Evolutionary conservation across 176 grass and related monocot genomes (phyloP), one percentile per base, ranked within the genome.

Genomic region (Paspalum notatum): DNA sequence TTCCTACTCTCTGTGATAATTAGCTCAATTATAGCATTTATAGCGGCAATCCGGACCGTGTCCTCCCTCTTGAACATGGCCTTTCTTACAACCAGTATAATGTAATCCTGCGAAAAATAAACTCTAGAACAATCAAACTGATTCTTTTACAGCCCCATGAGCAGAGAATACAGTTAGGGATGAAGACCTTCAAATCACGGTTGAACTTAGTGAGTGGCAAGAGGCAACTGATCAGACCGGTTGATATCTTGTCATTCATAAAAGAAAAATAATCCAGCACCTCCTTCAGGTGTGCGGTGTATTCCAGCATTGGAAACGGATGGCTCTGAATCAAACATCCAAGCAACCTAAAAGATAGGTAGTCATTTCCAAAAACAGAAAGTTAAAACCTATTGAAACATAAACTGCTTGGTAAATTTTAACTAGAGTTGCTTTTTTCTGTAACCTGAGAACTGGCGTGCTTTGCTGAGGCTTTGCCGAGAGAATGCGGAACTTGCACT

Each of bases 41-140:
- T 86, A 78, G 94, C 89, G 57, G 94, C 85, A 52, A 94, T 75
- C 12, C 89, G 89, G 39, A 94, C 82, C 66, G 48, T 74, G 57
- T 92, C 89, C 76, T 92, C 91, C 82, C 87, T 84, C 71, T 92
- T 94, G 76, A 97, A 97, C 91, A 97, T 97, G 40, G 94, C 94
- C 80, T 94, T 97, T 70, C 94, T 89, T 78, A 85, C 85, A 68
- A 97, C 94, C 68, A 97, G 78, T 75, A 97, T 90, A 78, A 94
- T 85, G 67, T 97, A 97, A 90, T 97, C 87, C 91, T 97, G 84
- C 49, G 32, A 88, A 70, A 91, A 64, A 15, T 52, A 58, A 74
- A 75, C 45, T 71, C 63, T 56, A 83, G 21, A 61, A 82, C 59
- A 43, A 75, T 75, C 60, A 75, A 70, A 79, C 16, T 18, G 8